These are phyloP conservation scores for Dalechampia spathulata DNA, from an alignment of 441 rosid genomes.

Conservation along the genomic window DNA sequence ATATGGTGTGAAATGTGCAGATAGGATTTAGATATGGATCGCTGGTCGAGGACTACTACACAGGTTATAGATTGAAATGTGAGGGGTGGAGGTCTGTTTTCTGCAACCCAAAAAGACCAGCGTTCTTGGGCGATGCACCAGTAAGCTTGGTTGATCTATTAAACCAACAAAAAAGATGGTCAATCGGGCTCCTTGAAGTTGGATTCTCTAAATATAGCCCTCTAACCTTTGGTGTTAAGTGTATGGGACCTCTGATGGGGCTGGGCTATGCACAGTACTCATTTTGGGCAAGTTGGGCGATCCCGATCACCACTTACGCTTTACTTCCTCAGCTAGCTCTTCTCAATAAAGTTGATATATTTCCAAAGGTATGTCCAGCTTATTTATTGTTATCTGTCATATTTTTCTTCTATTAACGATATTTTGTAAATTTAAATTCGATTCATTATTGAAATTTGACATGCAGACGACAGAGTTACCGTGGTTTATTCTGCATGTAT, in stretches of 20 bases:
- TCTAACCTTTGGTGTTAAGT: slow-evolving; percentile 29
- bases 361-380: slow-evolving; percentile 40
- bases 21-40: slow-evolving; percentile 70
- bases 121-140: slow-evolving; percentile 55
- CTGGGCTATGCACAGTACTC: slow-evolving; percentile 32
- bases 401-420: too few relatives aligned
- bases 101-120: slow-evolving; percentile 47
- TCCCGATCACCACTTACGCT: slow-evolving; percentile 44
- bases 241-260: slow-evolving; percentile 37
- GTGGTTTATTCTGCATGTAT: slow-evolving; percentile 43
- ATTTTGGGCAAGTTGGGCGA: slow-evolving; percentile 36
- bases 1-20: slow-evolving; percentile 23
- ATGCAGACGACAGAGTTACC: slow-evolving; percentile 1
- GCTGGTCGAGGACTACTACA: slow-evolving; percentile 58
- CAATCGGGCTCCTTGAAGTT: slow-evolving; percentile 49
- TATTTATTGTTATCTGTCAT: not conserved
- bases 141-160: slow-evolving; percentile 33
- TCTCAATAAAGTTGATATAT: slow-evolving; percentile 32
- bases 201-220: slow-evolving; percentile 35
- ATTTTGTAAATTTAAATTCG: too few relatives aligned
- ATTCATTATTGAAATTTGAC: not conserved
- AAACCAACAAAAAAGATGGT: slow-evolving; percentile 57
- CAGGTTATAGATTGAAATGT: slow-evolving; percentile 50
- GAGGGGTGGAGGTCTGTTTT: slow-evolving; percentile 65
- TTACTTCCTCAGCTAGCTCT: slow-evolving; percentile 60